Conservation (phyloP, 805 yeast species). For the Pichia ethanolica region DNA sequence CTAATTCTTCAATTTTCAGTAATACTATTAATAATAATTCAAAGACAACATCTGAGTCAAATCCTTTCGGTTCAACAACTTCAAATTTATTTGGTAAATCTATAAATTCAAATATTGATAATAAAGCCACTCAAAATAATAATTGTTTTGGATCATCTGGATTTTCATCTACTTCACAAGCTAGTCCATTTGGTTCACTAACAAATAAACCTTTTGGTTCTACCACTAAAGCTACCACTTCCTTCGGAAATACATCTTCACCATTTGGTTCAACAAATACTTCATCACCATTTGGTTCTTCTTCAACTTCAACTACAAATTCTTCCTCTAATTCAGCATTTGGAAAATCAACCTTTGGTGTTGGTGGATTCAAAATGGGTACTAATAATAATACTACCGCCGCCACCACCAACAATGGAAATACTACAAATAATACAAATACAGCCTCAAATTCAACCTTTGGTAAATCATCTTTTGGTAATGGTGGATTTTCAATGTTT, state of each 20-base stretch:
- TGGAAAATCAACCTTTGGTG: slow-evolving; percentile 4
- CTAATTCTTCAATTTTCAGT: background rate
- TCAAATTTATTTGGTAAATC: too few relatives aligned
- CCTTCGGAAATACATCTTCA: background rate
- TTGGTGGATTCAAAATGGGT: slow-evolving; percentile 2
- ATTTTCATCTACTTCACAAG: background rate
- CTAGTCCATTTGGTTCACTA: background rate
- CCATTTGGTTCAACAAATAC: background rate
- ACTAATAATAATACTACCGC: background rate
- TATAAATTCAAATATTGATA: too few relatives aligned
- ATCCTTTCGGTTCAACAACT: too few relatives aligned
- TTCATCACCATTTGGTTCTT: background rate
- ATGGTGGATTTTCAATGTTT: background rate
- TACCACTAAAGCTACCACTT: background rate
- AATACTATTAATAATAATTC: background rate
- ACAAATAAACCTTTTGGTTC: background rate
- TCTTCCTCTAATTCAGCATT: background rate
- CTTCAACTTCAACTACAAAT: background rate
- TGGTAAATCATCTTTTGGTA: slow-evolving; percentile 15
- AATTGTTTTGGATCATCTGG: too few relatives aligned
- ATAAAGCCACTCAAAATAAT: too few relatives aligned
- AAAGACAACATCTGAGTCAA: too few relatives aligned
- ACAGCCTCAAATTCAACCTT: background rate
- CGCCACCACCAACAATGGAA: too few relatives aligned
- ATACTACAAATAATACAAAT: background rate